phyloP scores from a whole-genome alignment of 2,329 filamentous ascomycete genomes.

The Fonsecaea nubica region DNA sequence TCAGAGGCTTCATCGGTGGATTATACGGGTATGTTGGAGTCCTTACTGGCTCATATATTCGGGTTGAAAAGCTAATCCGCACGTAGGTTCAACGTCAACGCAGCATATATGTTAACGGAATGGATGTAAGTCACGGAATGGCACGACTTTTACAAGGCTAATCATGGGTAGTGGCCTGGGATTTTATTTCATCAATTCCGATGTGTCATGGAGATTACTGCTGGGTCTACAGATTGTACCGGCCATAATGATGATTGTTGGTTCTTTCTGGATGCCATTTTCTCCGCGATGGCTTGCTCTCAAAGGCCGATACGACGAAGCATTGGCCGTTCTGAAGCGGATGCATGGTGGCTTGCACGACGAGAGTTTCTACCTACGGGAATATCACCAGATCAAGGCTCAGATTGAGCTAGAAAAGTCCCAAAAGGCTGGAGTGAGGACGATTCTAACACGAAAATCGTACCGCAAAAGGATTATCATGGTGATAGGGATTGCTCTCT shows the following conservation, averaged over 20 bases:
- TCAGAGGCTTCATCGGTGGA: conserved; percentile 13
- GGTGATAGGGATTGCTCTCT: conserved; percentile 4
- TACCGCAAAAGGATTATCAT: conserved; percentile 20
- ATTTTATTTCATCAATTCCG: conserved; percentile 18
- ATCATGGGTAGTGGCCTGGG: conserved; percentile 3
- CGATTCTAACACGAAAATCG: conserved; percentile 10
- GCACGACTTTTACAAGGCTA: background rate
- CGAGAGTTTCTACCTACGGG: conserved; percentile 15
- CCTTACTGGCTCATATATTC: background rate
- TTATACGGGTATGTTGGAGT: conserved; percentile 6
- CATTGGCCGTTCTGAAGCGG: conserved; percentile 5
- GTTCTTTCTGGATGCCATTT: conserved; percentile 12
- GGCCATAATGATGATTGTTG: background rate
- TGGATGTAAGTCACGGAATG: conserved; percentile 9
- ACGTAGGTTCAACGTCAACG: conserved; percentile 7
- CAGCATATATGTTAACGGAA: conserved; percentile 14
- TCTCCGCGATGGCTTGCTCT: conserved; percentile 17
- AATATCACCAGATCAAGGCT: conserved; percentile 24
- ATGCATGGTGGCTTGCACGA: conserved; percentile 15
- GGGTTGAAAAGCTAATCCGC: background rate
- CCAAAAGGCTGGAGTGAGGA: conserved; percentile 11
- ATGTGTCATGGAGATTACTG: conserved; percentile 15
- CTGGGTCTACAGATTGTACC: conserved; percentile 11
- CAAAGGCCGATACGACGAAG: conserved; percentile 13
- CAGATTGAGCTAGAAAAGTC: conserved; percentile 20